Evolutionary conservation across 306 rosid genomes (phyloP), one percentile per base, ranked within the genome.

Genomic region (Ormosia semicastrata): DNA sequence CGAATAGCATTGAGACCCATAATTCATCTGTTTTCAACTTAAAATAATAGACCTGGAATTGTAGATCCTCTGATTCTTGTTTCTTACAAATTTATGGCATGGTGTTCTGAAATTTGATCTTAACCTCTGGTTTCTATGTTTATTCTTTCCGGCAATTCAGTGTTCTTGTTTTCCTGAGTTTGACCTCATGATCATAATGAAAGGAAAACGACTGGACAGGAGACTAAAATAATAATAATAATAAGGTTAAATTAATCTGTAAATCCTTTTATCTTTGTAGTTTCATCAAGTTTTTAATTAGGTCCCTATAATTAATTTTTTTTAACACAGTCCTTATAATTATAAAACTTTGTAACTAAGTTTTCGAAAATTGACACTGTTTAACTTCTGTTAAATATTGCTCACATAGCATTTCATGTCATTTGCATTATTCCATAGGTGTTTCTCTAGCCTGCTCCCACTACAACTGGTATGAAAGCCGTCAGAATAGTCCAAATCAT

Each of bases 371-470:
- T n/a, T n/a, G n/a, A n/a, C n/a, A n/a, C n/a, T n/a, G n/a, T n/a
- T n/a, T n/a, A n/a, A n/a, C n/a, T n/a, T n/a, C n/a, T n/a, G n/a
- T n/a, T n/a, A n/a, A n/a, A n/a, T n/a, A n/a, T n/a, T n/a, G n/a
- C n/a, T n/a, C n/a, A n/a, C n/a, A n/a, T n/a, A n/a, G n/a, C n/a
- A 52, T 58, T 82, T 78, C 49, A 57, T 85, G 57, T 57, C 47
- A 57, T 60, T 66, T 77, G 54, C 30, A 57, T 71, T 41, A 71
- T 72, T 44, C 69, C n/a, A n/a, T n/a, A n/a, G n/a, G n/a, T n/a
- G n/a, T n/a, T n/a, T n/a, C n/a, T n/a, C n/a, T n/a, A n/a, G 99
- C 99, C 98, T 71, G 99, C 99, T 65, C 74, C 93, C 32, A 93
- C 98, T 58, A 71, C 84, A 60, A 91, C 94, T 3, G 99, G 98